Base-by-base conservation (phyloP, 352 stramenopile genomes). In the Elongisporangium senticosum region DNA sequence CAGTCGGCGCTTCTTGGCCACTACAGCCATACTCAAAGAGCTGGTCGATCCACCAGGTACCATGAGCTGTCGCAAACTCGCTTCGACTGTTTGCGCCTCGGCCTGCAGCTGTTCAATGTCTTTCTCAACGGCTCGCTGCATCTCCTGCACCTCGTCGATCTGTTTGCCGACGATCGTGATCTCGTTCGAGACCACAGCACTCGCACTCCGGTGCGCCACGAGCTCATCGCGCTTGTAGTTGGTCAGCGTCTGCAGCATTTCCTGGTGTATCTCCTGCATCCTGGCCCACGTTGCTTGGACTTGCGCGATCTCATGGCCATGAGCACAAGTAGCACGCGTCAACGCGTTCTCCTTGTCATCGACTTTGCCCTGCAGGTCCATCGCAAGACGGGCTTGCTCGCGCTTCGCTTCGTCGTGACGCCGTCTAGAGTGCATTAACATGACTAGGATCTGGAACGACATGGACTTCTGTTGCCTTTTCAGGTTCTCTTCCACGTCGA, bases 171-270 rank as follows among this genome's bases (percentile, higher is more conserved):
- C 75, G 15, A 92, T 89, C 7, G 58, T 61, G 21, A 94, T 74
- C 61, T 94, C 84, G 56, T 88, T 91, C 8, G 80, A 81, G 17
- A 94, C 65, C 13, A 94, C 77, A 1, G 78, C 70, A 49, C 83
- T 87, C 5, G 80, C 71, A 21, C 80, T 91, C 14, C 83, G 78
- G 43, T 93, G 84, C 2, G 75, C 70, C 5, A 94, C 78, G 4
- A 94, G 63, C 49, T 92, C 81, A 53, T 91, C 84, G 19, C 83
- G 80, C 51, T 91, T 90, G 81, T 91, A 92, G 28, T 76, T 89
- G 3, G 82, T 89, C 54, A 94, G 64, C 0, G 77, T 91, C 51
- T 89, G 70, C 6, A 72, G 62, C 83, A 94, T 90, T 17, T 86
- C 71, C 3, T 64, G 51, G 49, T 87, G 79, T 13, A 79, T 70